These are phyloP conservation scores for Trichoderma aggressivum DNA, from an alignment of 2,329 filamentous ascomycete species.

Conservation along the genomic window DNA sequence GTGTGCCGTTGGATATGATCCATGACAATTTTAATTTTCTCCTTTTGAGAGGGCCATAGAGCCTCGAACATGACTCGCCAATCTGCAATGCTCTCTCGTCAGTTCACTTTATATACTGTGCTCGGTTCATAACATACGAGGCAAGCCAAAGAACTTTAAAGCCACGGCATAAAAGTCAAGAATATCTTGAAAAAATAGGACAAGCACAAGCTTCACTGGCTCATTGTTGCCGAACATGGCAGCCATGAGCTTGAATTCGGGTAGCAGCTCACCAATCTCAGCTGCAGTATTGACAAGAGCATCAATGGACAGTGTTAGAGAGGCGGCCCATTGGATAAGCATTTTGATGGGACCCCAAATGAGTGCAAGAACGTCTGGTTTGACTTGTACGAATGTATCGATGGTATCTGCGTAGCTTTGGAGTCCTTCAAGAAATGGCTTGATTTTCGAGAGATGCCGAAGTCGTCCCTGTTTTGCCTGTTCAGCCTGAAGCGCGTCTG, in stretches of 20 bases:
- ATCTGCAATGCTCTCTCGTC: background rate
- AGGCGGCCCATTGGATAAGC: background rate
- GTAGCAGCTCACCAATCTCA: background rate
- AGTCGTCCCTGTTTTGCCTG: slow-evolving; percentile 27
- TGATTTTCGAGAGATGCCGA: slow-evolving; percentile 31
- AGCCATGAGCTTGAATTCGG: background rate
- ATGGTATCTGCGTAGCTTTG: background rate
- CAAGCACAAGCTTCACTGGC: background rate
- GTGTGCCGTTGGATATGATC: background rate
- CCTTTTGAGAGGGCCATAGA: background rate
- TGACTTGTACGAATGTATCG: background rate
- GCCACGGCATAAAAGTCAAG: background rate
- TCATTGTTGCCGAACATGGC: background rate
- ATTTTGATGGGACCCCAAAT: background rate
- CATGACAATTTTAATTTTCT: background rate
- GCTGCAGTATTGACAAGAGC: background rate
- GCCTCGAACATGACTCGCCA: background rate
- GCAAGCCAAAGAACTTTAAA: background rate
- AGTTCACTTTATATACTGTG: background rate
- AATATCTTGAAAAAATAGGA: background rate
- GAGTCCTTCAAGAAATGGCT: slow-evolving; percentile 29
- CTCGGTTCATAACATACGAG: background rate
- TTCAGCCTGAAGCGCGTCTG: slow-evolving; percentile 33
- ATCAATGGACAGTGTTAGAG: background rate
- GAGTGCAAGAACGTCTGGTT: background rate